Evolutionary conservation across 2,329 filamentous ascomycete genomes (phyloP).

Genomic region (Talaromyces sp.): DNA sequence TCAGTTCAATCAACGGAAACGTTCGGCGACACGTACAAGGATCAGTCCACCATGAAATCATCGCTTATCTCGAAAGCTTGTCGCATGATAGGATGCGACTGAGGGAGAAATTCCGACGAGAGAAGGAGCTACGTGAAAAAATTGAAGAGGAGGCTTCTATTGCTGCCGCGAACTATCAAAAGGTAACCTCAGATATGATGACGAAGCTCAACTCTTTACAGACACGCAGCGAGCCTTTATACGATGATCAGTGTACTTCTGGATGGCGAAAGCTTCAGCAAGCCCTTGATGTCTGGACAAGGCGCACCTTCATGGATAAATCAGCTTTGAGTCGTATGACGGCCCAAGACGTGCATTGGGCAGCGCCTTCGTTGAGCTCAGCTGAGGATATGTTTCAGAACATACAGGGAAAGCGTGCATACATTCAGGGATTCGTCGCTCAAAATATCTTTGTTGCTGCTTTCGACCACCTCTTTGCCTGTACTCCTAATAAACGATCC

Average conservation of each 20-base stretch:
- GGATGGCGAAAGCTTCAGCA: conserved; percentile 22
- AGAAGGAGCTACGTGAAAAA: neutral
- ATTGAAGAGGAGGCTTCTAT: neutral
- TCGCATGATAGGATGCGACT: neutral
- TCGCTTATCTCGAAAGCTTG: neutral
- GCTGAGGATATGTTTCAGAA: neutral
- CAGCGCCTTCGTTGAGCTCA: too few relatives aligned
- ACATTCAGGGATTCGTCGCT: neutral
- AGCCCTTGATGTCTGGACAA: conserved; percentile 22
- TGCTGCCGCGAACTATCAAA: neutral
- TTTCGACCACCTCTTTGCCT: neutral
- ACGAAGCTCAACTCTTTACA: neutral
- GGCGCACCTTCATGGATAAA: conserved; percentile 16
- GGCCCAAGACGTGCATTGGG: neutral
- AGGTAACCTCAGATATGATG: neutral
- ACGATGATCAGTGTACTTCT: conserved; percentile 20
- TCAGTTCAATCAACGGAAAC: too few relatives aligned
- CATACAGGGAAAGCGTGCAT: neutral
- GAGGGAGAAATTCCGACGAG: neutral
- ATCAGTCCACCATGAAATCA: neutral
- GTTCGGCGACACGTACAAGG: too few relatives aligned
- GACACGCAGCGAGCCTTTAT: conserved; percentile 13
- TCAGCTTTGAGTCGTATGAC: neutral
- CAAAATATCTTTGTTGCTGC: neutral
- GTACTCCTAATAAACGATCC: neutral